Percentiles rank a stretch among this genome's conserved stretches.
Conservation (phyloP, 768 basidiomycete genomes). For the Suillus americanus region DNA sequence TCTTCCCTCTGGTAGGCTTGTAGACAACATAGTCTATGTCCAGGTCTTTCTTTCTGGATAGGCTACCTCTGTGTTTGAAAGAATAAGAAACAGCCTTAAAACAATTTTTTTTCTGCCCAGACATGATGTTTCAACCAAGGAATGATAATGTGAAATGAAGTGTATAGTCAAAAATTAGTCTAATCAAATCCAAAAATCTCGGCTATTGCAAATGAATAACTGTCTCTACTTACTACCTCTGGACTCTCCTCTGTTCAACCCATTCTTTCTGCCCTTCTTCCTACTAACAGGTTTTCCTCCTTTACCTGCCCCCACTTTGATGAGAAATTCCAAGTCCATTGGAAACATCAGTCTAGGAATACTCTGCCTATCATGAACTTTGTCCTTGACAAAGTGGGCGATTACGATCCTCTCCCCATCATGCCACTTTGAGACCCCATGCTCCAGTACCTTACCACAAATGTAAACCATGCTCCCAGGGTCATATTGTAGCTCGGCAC, state of each 20-base stretch:
- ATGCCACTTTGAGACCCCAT: neutral
- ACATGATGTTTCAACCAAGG: too few species aligned
- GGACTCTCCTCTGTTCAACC: too few species aligned
- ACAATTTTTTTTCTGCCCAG: too few species aligned
- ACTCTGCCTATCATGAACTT: neutral
- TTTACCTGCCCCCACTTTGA: too few species aligned
- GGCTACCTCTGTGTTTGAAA: too few species aligned
- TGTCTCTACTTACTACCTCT: neutral
- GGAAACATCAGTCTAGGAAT: neutral
- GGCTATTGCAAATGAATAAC: too few species aligned
- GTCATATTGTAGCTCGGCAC: neutral
- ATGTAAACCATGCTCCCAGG: constrained; percentile 1
- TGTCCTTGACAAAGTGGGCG: neutral
- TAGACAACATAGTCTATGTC: neutral
- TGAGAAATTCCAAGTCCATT: neutral
- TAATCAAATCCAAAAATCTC: too few species aligned
- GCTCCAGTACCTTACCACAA: neutral
- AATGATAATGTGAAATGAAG: too few species aligned
- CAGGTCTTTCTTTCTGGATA: neutral
- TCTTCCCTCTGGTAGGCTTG: neutral
- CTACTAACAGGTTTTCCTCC: too few species aligned
- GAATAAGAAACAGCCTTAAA: too few species aligned
- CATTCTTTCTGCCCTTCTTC: too few species aligned
- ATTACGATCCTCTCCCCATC: neutral
- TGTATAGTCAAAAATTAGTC: too few species aligned